Evolutionary conservation across 768 basidiomycete genomes (phyloP).

Genomic region (Sarcomyxa edulis): DNA sequence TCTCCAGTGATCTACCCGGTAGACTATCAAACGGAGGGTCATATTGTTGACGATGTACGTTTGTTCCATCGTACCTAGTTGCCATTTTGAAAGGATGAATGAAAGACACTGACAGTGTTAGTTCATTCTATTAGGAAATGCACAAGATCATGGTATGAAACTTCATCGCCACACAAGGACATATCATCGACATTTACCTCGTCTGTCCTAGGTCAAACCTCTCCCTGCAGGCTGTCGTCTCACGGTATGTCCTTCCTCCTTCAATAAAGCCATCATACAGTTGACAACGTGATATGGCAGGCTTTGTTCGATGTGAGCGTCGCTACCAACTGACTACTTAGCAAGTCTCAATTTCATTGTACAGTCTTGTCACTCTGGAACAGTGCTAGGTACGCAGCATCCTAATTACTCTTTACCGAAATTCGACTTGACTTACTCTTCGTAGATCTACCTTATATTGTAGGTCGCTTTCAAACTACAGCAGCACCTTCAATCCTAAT

Average conservation of each 20-base stretch:
- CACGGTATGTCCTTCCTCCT: slow-evolving; percentile 30
- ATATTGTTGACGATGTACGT: slow-evolving; percentile 71
- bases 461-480: too few species aligned
- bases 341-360: too few species aligned
- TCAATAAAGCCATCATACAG: not conserved
- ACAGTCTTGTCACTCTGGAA: slow-evolving; percentile 56
- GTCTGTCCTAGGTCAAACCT: slow-evolving; percentile 42
- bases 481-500: too few species aligned
- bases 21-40: slow-evolving; percentile 73
- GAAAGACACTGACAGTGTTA: too few species aligned
- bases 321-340: too few species aligned
- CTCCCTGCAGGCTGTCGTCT: slow-evolving; percentile 44
- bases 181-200: too few species aligned
- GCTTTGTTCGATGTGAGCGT: slow-evolving; percentile 49
- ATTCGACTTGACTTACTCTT: not conserved
- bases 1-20: slow-evolving; percentile 88
- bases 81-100: too few species aligned
- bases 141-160: slow-evolving; percentile 47
- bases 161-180: too few species aligned
- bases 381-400: slow-evolving; percentile 44
- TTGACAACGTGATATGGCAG: slow-evolving; percentile 18
- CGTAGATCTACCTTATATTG: slow-evolving; percentile 48
- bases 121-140: slow-evolving; percentile 43
- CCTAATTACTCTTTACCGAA: too few species aligned
- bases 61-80: not conserved